Conservation (phyloP, 1,284 basidiomycete genomes). For the Bjerkandera adusta region DNA sequence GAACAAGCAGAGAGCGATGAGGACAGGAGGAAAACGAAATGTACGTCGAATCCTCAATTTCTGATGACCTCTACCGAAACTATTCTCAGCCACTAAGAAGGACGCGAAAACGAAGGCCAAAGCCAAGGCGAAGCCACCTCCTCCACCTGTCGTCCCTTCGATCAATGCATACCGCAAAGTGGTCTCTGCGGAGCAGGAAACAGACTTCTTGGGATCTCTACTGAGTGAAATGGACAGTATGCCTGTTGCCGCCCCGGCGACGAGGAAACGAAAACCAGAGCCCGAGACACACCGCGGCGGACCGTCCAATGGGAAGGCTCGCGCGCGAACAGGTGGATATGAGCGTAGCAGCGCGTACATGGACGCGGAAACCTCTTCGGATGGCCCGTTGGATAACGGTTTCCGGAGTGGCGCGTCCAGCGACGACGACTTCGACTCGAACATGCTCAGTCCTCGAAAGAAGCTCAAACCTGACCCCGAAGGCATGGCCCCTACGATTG, state of each 20-base stretch:
- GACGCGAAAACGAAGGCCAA: slow-evolving; percentile 41
- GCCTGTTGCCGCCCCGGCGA: slow-evolving; percentile 33
- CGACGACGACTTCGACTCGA: slow-evolving; percentile 41
- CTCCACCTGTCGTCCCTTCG: slow-evolving; percentile 54
- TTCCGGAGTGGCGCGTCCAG: slow-evolving; percentile 40
- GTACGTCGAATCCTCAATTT: slow-evolving; percentile 30
- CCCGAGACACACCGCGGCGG: slow-evolving; percentile 38
- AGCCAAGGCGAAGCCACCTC: slow-evolving; percentile 37
- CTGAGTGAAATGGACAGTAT: slow-evolving; percentile 65
- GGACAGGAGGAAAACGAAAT: slow-evolving; percentile 29
- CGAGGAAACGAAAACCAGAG: slow-evolving; percentile 75
- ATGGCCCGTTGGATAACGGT: slow-evolving; percentile 49
- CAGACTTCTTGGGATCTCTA: slow-evolving; percentile 82
- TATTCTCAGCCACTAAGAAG: slow-evolving; percentile 41
- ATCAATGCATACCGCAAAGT: slow-evolving; percentile 77
- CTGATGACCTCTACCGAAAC: neutral
- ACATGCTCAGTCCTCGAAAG: slow-evolving; percentile 66
- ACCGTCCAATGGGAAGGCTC: neutral
- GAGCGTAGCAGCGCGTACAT: slow-evolving; percentile 25
- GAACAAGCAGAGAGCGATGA: slow-evolving; percentile 46
- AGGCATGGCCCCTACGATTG: slow-evolving; percentile 50
- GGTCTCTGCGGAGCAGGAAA: slow-evolving; percentile 74
- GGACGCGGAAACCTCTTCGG: slow-evolving; percentile 50
- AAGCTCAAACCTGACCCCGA: slow-evolving; percentile 45
- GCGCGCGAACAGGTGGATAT: slow-evolving; percentile 1